Base-by-base conservation (phyloP, 805 yeast species). In the Cephaloascus albidus region DNA sequence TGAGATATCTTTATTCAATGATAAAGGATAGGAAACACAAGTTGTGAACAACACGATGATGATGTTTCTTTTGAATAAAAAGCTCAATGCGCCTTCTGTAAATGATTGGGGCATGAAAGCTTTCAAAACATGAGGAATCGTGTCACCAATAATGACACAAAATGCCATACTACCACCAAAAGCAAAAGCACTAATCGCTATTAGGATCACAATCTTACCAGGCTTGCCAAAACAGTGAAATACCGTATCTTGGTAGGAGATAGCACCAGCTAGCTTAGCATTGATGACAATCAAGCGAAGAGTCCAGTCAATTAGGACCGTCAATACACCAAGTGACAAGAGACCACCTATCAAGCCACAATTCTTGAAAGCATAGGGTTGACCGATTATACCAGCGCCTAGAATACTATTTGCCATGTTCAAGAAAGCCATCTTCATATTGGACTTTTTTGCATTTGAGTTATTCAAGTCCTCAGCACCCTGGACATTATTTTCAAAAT, bases 371-470 rank as follows among this genome's bases (percentile, higher is more conserved):
- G 97, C 96, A 46, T 80, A 83, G 2, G 97, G 95, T 46, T 88
- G 94, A 2, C 97, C 96, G 26, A 90, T 86, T 39, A 90, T 85
- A 5, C 97, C 97, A 0, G 97, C 97, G 0, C 97, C 97, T 4
- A 90, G 68, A 44, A 90, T 90, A 16, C 94, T 82, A 58, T 89
- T 89, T 8, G 96, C 95, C 95, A 89, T 88, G 59, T 90, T 90
- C 94, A 89, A 85, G 53, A 89, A 88, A 4, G 97, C 97, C 86
- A 83, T 83, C 42, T 72, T 74, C 71, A 89, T 69, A 33, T 69
- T 72, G 2, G 85, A 76, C 47, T 74, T 76, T 32, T 39, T 31
- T 6, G 8, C 36, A n/a, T n/a, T n/a, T n/a, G n/a, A n/a, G n/a
- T n/a, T n/a, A n/a, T n/a, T n/a, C n/a, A n/a, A n/a, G 8, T 14